Evolutionary conservation across 768 basidiomycete species (phyloP), one percentile per base, ranked within the genome.

Genomic region (Tricholoma matsutake): DNA sequence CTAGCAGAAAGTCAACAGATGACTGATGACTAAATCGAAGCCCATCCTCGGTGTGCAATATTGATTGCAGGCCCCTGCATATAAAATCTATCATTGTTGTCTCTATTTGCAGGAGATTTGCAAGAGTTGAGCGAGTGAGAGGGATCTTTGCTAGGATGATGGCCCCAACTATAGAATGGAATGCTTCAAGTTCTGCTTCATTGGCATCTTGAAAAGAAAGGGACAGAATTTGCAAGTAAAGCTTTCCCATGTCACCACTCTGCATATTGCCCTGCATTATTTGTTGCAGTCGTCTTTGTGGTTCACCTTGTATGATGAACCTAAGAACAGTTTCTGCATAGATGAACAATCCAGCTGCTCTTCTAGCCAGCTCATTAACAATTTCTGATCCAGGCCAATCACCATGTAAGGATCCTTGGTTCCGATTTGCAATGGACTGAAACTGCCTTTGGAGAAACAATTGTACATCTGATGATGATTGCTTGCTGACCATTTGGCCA

Each of bases 1-100:
- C 56, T 4, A 61, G 56, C 20, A 74, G 61, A 59, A 70, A 72
- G 14, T 74, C 72, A 31, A 61, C 59, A 43, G 72, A 72, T 14
- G 72, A 73, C 14, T 64, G 65, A 37, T 75, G 73, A 41, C 54
- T 61, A 61, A 68, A 69, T 20, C 64, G 60, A 14, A 63, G 60
- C 16, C 55, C 37, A 32, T 63, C 56, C 1, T 51, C 58, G 5
- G 59, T 28, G 45, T 63, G 65, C 54, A 68, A 59, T 11, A 70
- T 65, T 7, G 71, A 71, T 3, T 51, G 61, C 1, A 70, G 62
- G 2, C 67, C 64, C 14, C 63, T 68, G 11, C 64, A 45, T n/a
- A 67, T 52, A 25, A 60, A 58, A n/a, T 67, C 68, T 25, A 69
- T 52, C 64, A 59, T 63, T 16, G 61, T 41, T 11, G 57, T 25